phyloP scores from a whole-genome alignment of 305 asterid genomes.

The Fraxinus paxiana region DNA sequence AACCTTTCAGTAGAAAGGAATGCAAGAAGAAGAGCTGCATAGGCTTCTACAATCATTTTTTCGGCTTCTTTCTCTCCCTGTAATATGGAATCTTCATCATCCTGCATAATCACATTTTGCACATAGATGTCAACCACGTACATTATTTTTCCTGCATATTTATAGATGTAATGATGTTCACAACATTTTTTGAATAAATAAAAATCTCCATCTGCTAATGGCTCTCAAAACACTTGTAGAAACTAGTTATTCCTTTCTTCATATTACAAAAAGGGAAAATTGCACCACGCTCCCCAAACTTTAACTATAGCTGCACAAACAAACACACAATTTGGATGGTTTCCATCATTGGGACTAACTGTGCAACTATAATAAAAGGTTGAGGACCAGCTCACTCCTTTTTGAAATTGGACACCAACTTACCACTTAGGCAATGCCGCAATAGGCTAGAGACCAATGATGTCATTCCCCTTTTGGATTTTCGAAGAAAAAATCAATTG shows the following conservation, averaged over 20 bases:
- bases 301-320: not conserved
- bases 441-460: not conserved
- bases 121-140: not conserved
- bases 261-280: not conserved
- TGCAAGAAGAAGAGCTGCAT: conserved; percentile 94
- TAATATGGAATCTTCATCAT: conserved; percentile 75
- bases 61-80: conserved; percentile 95
- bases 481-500: not conserved
- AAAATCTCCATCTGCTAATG: not conserved
- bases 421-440: not conserved
- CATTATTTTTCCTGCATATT: not conserved
- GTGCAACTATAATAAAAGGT: not conserved
- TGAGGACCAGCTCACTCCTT: not conserved
- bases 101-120: conserved; percentile 36
- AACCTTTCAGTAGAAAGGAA: conserved; percentile 92
- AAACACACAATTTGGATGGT: not conserved
- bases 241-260: not conserved
- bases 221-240: not conserved
- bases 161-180: conserved; percentile 1
- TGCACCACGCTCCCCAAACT: not conserved
- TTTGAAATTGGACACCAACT: not conserved
- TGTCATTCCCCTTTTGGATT: not conserved
- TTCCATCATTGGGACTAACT: not conserved
- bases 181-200: not conserved
- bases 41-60: conserved; percentile 94